Base-by-base conservation (phyloP, 176 grass and related monocot genomes). In the Bothriochloa decipiens region DNA sequence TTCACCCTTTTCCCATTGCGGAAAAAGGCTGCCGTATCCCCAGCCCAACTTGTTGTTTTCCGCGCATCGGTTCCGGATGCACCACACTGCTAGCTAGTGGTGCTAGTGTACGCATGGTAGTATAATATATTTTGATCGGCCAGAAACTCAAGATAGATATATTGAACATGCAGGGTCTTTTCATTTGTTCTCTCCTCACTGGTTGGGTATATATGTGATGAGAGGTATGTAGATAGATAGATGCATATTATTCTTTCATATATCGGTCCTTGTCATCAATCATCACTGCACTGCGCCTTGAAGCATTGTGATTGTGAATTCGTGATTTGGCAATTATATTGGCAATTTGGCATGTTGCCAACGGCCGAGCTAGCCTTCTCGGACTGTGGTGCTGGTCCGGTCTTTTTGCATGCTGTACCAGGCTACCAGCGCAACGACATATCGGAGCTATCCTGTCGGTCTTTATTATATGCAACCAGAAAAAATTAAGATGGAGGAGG, bases 21-120 rank as follows among this genome's bases (percentile, higher is more conserved):
- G 58, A 61, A 61, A 60, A 61, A 61, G 22, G 58, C n/a, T 61
- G 58, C 58, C 57, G 57, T 61, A 61, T 61, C 22, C 57, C 57
- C 57, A 3, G 57, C 57, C 10, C 58, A 12, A 25, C 58, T 9
- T 11, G 58, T 61, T 61, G 58, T 61, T 61, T 12, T 61, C 58
- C n/a, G 58, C 57, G 57, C n/a, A 61, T 61, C 58, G 3, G 10
- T 61, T 61, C 58, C 9, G 22, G 22, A 60, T 23, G 22, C 58
- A 61, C 58, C 58, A 61, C 40, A n/a, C 22, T 10, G 55, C 2
- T 58, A 58, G 55, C 2, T 58, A 58, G 55, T 58, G 55, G 20
- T 23, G 1, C 2, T n/a, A 57, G 16, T 53, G 50, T 52, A 52
- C 18, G 29, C 29, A 36, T 36, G 45, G 45, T 14, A 49, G 14